Conservation (phyloP, 768 basidiomycete genomes). For the Gelatoporia subvermispora region DNA sequence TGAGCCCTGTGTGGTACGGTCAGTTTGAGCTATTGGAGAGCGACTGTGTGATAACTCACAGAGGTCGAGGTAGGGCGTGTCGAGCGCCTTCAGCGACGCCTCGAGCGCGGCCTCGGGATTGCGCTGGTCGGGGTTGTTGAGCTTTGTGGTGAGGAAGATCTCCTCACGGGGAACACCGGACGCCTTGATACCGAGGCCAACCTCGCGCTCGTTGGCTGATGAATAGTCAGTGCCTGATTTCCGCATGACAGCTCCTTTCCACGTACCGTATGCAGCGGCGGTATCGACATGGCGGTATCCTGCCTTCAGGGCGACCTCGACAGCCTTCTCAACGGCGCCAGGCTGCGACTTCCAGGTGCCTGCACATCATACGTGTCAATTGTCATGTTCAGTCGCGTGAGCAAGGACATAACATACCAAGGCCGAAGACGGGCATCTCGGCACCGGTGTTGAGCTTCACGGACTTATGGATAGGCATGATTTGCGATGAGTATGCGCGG, state of each 20-base stretch:
- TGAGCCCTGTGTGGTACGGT: conserved; percentile 43
- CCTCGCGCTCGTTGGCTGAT: conserved; percentile 66
- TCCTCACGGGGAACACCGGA: conserved; percentile 68
- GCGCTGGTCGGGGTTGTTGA: conserved; percentile 59
- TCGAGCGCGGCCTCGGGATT: conserved; percentile 59
- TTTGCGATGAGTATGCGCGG: background rate
- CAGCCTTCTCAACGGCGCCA: conserved; percentile 68
- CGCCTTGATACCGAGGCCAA: conserved; percentile 72
- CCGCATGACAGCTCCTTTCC: too few species aligned
- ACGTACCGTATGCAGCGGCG: conserved; percentile 52
- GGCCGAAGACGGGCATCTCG: conserved; percentile 69
- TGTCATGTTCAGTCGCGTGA: background rate
- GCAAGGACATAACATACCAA: conserved; percentile 37
- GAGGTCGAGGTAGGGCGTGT: conserved; percentile 74
- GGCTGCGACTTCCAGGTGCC: conserved; percentile 79
- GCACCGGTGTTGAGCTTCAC: conserved; percentile 70
- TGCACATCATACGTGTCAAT: conserved; percentile 15
- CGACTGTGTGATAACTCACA: conserved; percentile 37
- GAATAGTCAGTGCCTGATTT: background rate
- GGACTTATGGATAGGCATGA: conserved; percentile 43
- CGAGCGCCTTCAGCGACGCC: conserved; percentile 61
- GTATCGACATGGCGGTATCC: conserved; percentile 78
- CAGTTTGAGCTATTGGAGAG: background rate
- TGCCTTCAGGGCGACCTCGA: conserved; percentile 63
- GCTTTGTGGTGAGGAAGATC: conserved; percentile 80